Evolutionary conservation across 805 yeast genomes (phyloP), one percentile per base, ranked within the genome.

Genomic region (Saturnispora kantuleensis): DNA sequence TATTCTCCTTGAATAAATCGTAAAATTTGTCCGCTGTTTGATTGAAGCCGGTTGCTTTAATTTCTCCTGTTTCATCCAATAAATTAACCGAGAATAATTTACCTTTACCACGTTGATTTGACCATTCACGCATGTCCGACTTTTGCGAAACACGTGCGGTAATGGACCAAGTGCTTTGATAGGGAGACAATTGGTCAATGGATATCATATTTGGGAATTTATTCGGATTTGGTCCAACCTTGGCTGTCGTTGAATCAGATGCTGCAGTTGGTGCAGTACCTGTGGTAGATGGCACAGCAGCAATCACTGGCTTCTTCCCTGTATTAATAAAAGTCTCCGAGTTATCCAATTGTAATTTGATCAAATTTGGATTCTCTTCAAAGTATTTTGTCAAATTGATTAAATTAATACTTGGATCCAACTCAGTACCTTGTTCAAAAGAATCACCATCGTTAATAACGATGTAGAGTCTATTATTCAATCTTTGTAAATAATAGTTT

Each of bases 51-150:
- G 97, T 88, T 10, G 96, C 97, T 57, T 93, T 76, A 54, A 93
- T 93, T 67, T 93, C 97, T 56, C 93, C 96, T 5, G 96, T 84
- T 60, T 93, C 95, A 60, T 93, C 98, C 46, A 90, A 66, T 47
- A 93, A 78, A 54, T 87, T 86, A 29, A 87, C 85, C 55, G 82
- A 84, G 69, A 93, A 88, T 48, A 93, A 72, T 62, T 85, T 84
- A 45, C 98, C 98, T 50, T 81, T 86, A 47, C 96, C 96, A 55
- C 80, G 75, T 50, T 77, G 81, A 55, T 85, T 87, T 42, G 85
- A 77, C 90, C 90, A 93, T 32, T 85, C 84, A 63, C 86, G 80
- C 53, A 90, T 73, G 49, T 87, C 96, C 45, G 90, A 79, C 63
- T 90, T 93, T 62, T 74, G 80, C 1, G 95, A 80, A 21, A 88